Evolutionary conservation across 2,329 filamentous ascomycete genomes (phyloP).

Genomic region (Pochonia chlamydosporia): DNA sequence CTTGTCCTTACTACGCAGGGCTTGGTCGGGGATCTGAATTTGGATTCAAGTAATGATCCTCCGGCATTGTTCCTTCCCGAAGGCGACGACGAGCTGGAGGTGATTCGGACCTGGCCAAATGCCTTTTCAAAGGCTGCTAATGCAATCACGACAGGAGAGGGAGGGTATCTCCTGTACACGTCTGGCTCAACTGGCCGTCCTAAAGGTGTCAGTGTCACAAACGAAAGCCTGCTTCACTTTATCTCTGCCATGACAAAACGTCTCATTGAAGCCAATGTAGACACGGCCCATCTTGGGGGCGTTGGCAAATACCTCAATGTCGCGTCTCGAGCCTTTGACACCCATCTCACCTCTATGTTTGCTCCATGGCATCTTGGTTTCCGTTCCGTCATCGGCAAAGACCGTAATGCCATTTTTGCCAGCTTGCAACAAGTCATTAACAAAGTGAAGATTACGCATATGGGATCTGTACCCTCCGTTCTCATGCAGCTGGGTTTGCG

Average conservation of each 20-base stretch:
- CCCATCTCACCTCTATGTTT: conserved; percentile 19
- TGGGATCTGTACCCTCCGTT: conserved; percentile 60
- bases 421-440: conserved; percentile 37
- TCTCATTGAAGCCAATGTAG: conserved; percentile 11
- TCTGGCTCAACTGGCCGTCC: conserved; percentile 62
- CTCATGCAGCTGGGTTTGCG: conserved; percentile 44
- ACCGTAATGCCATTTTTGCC: conserved; percentile 10
- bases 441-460: conserved; percentile 52
- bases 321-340: conserved; percentile 18
- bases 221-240: conserved; percentile 39
- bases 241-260: conserved; percentile 4
- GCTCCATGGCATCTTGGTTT: conserved; percentile 7
- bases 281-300: conserved; percentile 14
- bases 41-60: conserved; percentile 4
- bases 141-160: background rate
- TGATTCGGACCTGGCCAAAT: conserved; percentile 3
- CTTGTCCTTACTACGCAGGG: conserved; percentile 42
- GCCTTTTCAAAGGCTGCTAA: background rate
- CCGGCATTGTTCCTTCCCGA: conserved; percentile 9
- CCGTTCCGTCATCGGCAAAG: conserved; percentile 3
- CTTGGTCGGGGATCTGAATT: conserved; percentile 8
- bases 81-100: conserved; percentile 5
- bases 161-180: conserved; percentile 56
- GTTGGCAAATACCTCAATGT: conserved; percentile 18
- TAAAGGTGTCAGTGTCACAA: conserved; percentile 58